A percentile compares a stretch with the other conserved stretches of the same genome.
These are phyloP conservation scores for Cornus controversa DNA, from an alignment of 148 eudicot species.

Conservation along the genomic window DNA sequence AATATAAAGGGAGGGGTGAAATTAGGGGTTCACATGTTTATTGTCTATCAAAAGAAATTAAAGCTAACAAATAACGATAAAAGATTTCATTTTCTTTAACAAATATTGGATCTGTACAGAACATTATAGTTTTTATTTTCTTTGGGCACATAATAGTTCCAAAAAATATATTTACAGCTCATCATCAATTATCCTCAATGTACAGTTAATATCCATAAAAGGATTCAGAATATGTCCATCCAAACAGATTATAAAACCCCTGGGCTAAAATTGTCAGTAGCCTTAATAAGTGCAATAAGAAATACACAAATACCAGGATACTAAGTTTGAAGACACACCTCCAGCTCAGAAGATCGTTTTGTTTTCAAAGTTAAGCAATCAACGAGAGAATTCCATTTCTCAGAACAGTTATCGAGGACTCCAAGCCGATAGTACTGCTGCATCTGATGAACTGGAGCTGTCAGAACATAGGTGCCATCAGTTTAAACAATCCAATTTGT, in stretches of 20 bases:
- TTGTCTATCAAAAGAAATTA: too few species aligned
- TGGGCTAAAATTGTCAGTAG: not conserved
- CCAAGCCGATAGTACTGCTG: slow-evolving; percentile 92
- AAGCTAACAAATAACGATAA: too few species aligned
- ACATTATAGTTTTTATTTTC: too few species aligned
- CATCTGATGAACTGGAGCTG: slow-evolving; percentile 98
- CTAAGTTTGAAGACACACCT: slow-evolving; percentile 44
- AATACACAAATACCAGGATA: not conserved
- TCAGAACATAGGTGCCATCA: slow-evolving; percentile 18
- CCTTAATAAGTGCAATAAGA: not conserved
- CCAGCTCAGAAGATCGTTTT: slow-evolving; percentile 57
- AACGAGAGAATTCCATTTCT: slow-evolving; percentile 67
- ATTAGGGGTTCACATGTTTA: too few species aligned
- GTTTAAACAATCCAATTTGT: not conserved
- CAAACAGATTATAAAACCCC: not conserved
- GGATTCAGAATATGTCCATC: not conserved
- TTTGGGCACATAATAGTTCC: not conserved
- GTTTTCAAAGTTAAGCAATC: slow-evolving; percentile 88
- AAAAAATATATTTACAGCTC: not conserved
- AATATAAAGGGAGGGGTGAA: too few species aligned
- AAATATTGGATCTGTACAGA: not conserved
- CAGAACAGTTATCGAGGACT: slow-evolving; percentile 71
- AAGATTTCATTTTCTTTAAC: too few species aligned
- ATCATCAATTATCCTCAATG: not conserved
- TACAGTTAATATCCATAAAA: not conserved